Conservation (phyloP, 202 grass and related monocot species). For the Elaeis oleifera region DNA sequence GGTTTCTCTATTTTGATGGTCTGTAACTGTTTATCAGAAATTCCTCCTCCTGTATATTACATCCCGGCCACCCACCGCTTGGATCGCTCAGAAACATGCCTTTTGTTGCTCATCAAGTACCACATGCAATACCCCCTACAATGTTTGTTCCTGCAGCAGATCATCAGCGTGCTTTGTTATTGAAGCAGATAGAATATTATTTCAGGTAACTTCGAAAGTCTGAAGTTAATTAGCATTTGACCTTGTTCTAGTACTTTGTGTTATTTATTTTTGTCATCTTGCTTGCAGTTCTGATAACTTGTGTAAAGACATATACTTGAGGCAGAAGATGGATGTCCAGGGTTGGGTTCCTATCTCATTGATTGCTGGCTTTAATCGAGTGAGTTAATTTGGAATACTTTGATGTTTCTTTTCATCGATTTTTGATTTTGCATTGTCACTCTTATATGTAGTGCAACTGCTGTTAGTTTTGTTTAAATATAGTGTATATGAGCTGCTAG, state of each 20-base stretch:
- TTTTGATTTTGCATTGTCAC: no score
- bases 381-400: constrained; percentile 23
- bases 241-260: constrained; percentile 13
- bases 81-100: constrained; percentile 47
- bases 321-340: constrained; percentile 52
- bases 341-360: constrained; percentile 69
- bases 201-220: constrained; percentile 44
- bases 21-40: constrained; percentile 26
- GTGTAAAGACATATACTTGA: constrained; percentile 46
- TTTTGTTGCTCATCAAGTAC: constrained; percentile 27
- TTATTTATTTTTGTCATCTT: constrained; percentile 3
- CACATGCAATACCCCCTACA: constrained; percentile 22
- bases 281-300: constrained; percentile 60
- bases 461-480: no score
- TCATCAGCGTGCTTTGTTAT: constrained; percentile 27
- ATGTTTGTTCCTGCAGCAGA: constrained; percentile 18
- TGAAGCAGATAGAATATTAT: constrained; percentile 71
- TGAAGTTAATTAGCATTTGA: no score
- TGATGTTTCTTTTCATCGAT: no score
- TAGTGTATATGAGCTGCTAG: no score
- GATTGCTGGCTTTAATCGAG: constrained; percentile 46
- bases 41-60: constrained; percentile 29
- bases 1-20: constrained; percentile 7
- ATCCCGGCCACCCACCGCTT: constrained; percentile 6
- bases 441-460: no score